Conservation (phyloP, 306 rosid species). For the Gastrolobium villosum region DNA sequence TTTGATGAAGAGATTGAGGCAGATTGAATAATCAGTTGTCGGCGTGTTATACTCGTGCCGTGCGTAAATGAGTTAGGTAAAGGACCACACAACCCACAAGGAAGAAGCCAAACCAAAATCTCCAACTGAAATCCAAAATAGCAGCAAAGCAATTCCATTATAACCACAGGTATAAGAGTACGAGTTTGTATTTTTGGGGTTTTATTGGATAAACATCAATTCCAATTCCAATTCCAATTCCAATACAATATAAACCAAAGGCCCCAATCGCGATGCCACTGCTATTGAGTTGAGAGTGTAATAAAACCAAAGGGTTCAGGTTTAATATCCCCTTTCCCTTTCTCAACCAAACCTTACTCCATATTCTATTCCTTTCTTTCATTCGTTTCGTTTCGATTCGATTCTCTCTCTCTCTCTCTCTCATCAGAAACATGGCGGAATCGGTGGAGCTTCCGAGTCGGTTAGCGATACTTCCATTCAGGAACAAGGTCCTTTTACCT, state of each 20-base stretch:
- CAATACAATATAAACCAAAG: neutral
- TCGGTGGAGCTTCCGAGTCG: slow-evolving; percentile 93
- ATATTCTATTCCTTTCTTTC: neutral
- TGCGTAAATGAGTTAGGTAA: neutral
- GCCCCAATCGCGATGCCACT: slow-evolving; percentile 23
- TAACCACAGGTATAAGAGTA: slow-evolving; percentile 3
- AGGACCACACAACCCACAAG: neutral
- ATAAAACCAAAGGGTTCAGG: neutral
- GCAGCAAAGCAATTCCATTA: too few relatives aligned
- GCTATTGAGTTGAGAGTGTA: slow-evolving; percentile 1
- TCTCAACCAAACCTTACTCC: slow-evolving; percentile 6
- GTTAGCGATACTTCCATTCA: slow-evolving; percentile 95
- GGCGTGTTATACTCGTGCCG: neutral
- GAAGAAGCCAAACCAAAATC: neutral
- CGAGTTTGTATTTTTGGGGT: neutral
- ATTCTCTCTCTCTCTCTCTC: neutral
- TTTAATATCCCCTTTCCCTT: neutral
- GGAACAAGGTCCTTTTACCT: slow-evolving; percentile 95
- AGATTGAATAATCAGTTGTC: too few relatives aligned
- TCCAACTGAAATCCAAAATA: neutral
- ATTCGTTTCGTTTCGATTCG: neutral
- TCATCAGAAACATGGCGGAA: slow-evolving; percentile 70
- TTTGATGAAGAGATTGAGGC: too few relatives aligned
- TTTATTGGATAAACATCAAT: slow-evolving; percentile 31
- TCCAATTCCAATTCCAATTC: slow-evolving; percentile 10